A percentile compares a stretch with the other conserved stretches of the same genome.
Conservation (phyloP, 169 alveolate genomes). For the Plasmodium vinckei region DNA sequence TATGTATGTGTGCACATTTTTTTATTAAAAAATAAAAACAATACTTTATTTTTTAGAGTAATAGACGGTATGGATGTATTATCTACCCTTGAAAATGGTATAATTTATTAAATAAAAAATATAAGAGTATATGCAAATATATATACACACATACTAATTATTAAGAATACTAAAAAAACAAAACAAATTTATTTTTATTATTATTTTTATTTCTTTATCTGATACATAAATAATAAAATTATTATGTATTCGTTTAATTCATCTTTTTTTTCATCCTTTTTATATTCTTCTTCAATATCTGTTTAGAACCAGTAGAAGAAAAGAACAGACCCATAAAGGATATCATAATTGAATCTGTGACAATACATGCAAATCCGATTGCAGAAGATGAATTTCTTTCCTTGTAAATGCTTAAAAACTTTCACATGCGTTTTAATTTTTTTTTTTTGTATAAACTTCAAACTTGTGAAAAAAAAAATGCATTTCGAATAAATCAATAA, state of each 20-base stretch:
- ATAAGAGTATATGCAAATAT: background rate
- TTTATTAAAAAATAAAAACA: conserved; percentile 24
- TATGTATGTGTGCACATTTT: no score
- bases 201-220: background rate
- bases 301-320: conserved; percentile 87
- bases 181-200: conserved; percentile 6
- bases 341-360: conserved; percentile 82
- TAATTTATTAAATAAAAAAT: background rate
- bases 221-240: background rate
- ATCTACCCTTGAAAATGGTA: conserved; percentile 90
- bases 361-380: conserved; percentile 93
- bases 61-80: conserved; percentile 94
- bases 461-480: no score
- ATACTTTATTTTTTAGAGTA: conserved; percentile 78
- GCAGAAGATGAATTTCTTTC: conserved; percentile 87
- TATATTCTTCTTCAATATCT: background rate
- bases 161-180: conserved; percentile 1
- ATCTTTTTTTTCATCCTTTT: background rate
- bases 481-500: no score
- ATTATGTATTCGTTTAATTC: background rate
- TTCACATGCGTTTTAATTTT: no score
- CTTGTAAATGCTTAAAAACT: no score
- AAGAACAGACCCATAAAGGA: conserved; percentile 88
- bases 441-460: no score
- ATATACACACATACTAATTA: background rate